Evolutionary conservation across 768 basidiomycete species (phyloP).

Genomic region (Mrakia frigida): DNA sequence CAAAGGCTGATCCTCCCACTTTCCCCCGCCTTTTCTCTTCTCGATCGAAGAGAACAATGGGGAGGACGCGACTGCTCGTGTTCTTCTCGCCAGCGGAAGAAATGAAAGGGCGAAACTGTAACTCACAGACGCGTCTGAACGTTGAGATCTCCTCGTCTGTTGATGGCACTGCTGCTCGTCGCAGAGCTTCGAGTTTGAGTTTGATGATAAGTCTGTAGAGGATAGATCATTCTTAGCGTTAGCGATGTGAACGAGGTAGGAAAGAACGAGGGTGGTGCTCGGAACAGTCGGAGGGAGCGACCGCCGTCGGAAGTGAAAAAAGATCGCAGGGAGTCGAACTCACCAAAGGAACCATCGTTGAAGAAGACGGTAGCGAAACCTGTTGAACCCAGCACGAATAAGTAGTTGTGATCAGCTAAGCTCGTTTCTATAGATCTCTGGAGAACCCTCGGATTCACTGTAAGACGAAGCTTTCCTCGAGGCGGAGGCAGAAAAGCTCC

Average conservation of each 20-base stretch:
- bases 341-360: not conserved
- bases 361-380: no score
- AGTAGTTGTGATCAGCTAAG: no score
- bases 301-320: not conserved
- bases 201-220: not conserved
- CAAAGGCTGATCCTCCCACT: not conserved
- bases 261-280: not conserved
- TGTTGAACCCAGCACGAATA: no score
- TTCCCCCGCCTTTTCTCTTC: not conserved
- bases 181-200: not conserved
- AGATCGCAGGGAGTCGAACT: not conserved
- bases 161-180: not conserved
- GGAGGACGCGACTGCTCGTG: no score
- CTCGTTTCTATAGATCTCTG: no score
- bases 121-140: slow-evolving; percentile 4
- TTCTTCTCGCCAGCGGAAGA: not conserved
- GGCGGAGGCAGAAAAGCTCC: no score
- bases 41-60: no score
- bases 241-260: no score
- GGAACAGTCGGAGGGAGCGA: not conserved
- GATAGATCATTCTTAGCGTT: not conserved
- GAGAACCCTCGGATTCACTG: no score
- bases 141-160: not conserved
- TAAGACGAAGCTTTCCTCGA: no score
- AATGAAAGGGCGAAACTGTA: not conserved